Conservation (phyloP, 345 rosid species). For the Citrus reticulata region DNA sequence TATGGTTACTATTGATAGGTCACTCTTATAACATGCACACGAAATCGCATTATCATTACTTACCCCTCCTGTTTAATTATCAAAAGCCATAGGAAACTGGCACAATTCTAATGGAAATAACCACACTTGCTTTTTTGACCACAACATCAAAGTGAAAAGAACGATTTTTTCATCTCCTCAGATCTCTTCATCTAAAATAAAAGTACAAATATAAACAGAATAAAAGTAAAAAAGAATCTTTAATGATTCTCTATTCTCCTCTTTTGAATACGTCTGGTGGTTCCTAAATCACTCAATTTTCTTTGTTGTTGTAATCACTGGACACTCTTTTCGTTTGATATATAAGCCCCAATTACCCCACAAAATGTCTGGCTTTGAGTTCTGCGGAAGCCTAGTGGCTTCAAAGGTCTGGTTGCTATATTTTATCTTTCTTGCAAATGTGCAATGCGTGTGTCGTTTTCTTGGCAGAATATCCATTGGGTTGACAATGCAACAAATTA, state of each 20-base stretch:
- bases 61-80: too few relatives aligned
- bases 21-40: neutral
- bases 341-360: constrained; percentile 11
- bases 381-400: constrained; percentile 29
- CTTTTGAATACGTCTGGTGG: constrained; percentile 10
- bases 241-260: neutral
- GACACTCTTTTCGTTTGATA: neutral
- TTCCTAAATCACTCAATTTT: constrained; percentile 9
- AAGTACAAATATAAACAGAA: neutral
- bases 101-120: too few relatives aligned
- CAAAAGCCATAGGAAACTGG: too few relatives aligned
- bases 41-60: too few relatives aligned
- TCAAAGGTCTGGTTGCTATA: constrained; percentile 23
- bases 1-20: neutral
- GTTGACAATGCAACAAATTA: neutral
- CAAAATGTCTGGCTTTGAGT: constrained; percentile 27
- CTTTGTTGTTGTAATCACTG: constrained; percentile 27
- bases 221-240: neutral
- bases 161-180: neutral
- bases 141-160: constrained; percentile 5
- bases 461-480: constrained; percentile 1
- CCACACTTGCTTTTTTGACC: constrained; percentile 14
- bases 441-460: constrained; percentile 26
- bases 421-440: constrained; percentile 22
- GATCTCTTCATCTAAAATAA: neutral